Conservation (phyloP, 352 stramenopile species). For the Globisporangium paddicum region DNA sequence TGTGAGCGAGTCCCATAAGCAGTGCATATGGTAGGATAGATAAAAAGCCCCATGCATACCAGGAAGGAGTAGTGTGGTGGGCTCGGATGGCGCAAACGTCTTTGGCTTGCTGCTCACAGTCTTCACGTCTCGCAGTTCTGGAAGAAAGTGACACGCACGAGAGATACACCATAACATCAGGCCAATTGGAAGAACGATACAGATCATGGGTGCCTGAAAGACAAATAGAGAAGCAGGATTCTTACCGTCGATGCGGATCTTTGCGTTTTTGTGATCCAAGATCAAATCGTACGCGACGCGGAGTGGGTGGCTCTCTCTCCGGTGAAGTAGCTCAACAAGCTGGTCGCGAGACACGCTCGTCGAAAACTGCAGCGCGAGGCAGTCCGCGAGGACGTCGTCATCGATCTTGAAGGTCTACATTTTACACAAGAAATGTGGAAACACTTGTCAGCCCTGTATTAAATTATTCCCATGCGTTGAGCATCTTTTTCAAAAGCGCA, state of each 20-base stretch:
- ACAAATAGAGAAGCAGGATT: background rate
- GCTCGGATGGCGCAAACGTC: conserved; percentile 66
- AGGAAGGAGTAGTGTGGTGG: conserved; percentile 59
- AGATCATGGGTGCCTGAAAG: background rate
- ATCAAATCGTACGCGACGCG: conserved; percentile 97
- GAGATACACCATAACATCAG: background rate
- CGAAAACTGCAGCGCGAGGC: conserved; percentile 47
- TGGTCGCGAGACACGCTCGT: conserved; percentile 50
- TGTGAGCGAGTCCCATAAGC: background rate
- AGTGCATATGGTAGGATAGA: background rate
- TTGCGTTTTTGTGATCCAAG: conserved; percentile 97
- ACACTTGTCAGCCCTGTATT: background rate
- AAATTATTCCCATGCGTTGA: background rate
- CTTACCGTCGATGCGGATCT: conserved; percentile 87
- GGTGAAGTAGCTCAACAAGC: conserved; percentile 46
- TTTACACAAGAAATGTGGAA: background rate
- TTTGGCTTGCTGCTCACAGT: conserved; percentile 70
- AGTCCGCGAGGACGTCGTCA: conserved; percentile 63
- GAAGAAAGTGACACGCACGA: background rate
- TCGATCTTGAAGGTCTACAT: conserved; percentile 74
- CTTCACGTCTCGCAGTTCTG: conserved; percentile 72
- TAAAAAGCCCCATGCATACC: conserved; percentile 14
- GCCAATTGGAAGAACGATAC: background rate
- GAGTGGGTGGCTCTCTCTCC: conserved; percentile 67
- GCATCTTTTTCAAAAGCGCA: conserved; percentile 19